These are phyloP conservation scores for Trichoderma gracile DNA, from an alignment of 2,329 filamentous ascomycete species.

Conservation along the genomic window DNA sequence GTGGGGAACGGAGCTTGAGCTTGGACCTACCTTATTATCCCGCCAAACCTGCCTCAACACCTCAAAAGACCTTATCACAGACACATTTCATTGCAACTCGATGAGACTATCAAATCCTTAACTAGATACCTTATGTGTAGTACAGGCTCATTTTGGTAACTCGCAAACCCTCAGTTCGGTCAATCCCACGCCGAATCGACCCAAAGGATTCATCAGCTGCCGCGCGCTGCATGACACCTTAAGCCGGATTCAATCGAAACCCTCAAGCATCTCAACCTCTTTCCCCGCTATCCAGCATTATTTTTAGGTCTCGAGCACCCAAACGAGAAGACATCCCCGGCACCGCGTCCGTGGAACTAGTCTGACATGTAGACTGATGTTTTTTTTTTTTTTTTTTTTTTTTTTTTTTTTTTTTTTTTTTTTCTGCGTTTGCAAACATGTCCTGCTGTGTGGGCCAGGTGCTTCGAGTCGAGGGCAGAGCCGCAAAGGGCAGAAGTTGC, in stretches of 20 bases:
- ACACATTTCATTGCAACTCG: not conserved
- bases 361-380: not conserved
- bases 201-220: conserved; percentile 1
- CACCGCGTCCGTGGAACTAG: not conserved
- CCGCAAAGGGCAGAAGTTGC: too few relatives aligned
- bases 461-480: too few relatives aligned
- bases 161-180: too few relatives aligned
- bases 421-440: too few relatives aligned
- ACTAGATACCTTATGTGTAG: not conserved
- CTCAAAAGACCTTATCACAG: not conserved
- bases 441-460: too few relatives aligned
- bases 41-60: not conserved
- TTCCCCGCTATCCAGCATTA: not conserved
- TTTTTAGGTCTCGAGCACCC: not conserved
- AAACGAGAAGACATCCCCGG: not conserved
- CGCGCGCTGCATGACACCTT: not conserved
- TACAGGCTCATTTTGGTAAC: too few relatives aligned
- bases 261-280: not conserved
- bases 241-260: not conserved
- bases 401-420: too few relatives aligned
- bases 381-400: too few relatives aligned
- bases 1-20: conserved; percentile 23
- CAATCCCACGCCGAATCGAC: too few relatives aligned
- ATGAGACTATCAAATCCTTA: not conserved
- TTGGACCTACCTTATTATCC: conserved; percentile 1